Base-by-base conservation (phyloP, 345 rosid genomes). In the Salix purpurea region DNA sequence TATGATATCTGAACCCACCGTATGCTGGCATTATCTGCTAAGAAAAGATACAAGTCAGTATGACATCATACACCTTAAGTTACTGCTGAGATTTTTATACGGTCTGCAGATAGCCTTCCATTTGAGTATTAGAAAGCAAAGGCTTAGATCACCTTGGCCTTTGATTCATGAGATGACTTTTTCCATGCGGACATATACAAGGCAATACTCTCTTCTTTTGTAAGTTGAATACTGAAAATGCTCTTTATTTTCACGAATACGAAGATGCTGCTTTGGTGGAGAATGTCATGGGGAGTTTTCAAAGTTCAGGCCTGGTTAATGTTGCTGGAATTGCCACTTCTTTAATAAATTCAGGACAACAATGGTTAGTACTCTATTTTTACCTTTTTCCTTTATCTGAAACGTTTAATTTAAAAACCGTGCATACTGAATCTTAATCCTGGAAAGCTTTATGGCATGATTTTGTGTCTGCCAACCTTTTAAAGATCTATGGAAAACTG, bases 281-380 rank as follows among this genome's bases (percentile, higher is more conserved):
- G 87, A 90, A 81, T 67, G 90, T 92, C 2, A 71, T 68, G 69
- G 79, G 39, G 80, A 86, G 90, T 73, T 87, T 96, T 68, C 40
- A 84, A 67, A 84, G 76, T 70, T 92, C 98, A n/a, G 95, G 92
- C 75, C 89, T 96, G 48, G 75, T 93, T 3, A 56, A 80, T 74
- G 75, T 85, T 7, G 87, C 88, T 80, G 99, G 98, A 77, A 91
- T 96, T 79, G 85, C 91, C 28, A 85, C 95, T 61, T 92, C 98
- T 54, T 82, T 88, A 81, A 89, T 77, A 78, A 81, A 87, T 44
- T 91, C 96, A 5, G 90, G 90, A 72, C 76, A 91, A 42, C 98
- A 96, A 84, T 96, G 99, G 99, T 93, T 61, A 77, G 82, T 73
- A 36, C 56, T 32, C 21, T 37, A 24, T 61, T 70, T 21, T 50